Evolutionary conservation across 495 filamentous ascomycete species (phyloP).

Genomic region (Hypoxylon lenormandii): DNA sequence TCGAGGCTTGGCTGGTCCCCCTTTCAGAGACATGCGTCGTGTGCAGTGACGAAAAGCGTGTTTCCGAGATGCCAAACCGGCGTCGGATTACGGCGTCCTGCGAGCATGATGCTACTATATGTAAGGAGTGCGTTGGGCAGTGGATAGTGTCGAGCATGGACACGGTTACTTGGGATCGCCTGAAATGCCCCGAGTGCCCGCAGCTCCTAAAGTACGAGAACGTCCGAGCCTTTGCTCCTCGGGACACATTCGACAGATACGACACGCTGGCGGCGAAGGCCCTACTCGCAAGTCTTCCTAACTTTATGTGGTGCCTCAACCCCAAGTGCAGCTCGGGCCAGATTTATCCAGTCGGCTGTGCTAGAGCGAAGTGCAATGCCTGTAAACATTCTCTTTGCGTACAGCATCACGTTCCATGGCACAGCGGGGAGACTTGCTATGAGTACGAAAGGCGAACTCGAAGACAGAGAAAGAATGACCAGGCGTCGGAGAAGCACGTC

Average conservation of each 20-base stretch:
- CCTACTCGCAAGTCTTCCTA: constrained; percentile 46
- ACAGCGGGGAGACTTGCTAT: constrained; percentile 62
- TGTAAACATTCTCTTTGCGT: constrained; percentile 58
- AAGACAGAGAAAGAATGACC: constrained; percentile 50
- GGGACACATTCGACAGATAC: constrained; percentile 51
- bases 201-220: constrained; percentile 52
- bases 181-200: constrained; percentile 58
- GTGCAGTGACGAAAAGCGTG: constrained; percentile 55
- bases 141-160: constrained; percentile 55
- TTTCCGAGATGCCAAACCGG: constrained; percentile 51
- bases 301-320: constrained; percentile 61
- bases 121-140: constrained; percentile 53
- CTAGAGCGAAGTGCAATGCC: constrained; percentile 55
- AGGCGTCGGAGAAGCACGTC: constrained; percentile 56
- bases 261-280: constrained; percentile 51
- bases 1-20: constrained; percentile 54
- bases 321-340: constrained; percentile 59
- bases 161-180: constrained; percentile 47
- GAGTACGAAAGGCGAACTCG: constrained; percentile 57
- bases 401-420: constrained; percentile 61
- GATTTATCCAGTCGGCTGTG: constrained; percentile 52
- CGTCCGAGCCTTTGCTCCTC: constrained; percentile 49
- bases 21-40: constrained; percentile 51
- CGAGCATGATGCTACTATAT: constrained; percentile 51
- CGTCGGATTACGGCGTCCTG: constrained; percentile 50